Evolutionary conservation across 1,284 basidiomycete genomes (phyloP), one percentile per base, ranked within the genome.

Genomic region (Trichosporon coremiiforme): DNA sequence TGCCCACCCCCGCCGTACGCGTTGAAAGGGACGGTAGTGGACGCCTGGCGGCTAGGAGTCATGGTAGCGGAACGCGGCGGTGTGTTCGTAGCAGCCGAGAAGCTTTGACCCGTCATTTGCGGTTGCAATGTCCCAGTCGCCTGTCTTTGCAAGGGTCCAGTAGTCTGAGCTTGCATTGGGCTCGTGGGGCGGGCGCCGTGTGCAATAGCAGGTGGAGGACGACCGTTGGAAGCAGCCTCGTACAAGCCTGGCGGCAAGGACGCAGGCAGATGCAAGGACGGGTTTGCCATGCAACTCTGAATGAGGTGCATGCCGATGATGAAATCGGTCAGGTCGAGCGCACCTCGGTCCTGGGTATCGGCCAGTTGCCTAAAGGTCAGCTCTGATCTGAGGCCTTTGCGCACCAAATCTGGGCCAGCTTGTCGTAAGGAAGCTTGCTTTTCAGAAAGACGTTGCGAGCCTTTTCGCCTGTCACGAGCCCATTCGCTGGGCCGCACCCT

Each of bases 281-380:
- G 87, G 67, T 90, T 89, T 65, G 91, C 89, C 95, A 99, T 98
- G 65, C 88, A 87, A 55, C 89, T 90, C 83, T 98, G 95, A 75
- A 98, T 96, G 78, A 83, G 81, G 81, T 92, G 93, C 97, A 99
- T 98, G 66, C 93, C 97, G 78, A 99, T 90, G 74, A 92, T 91
- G 80, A 99, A 99, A 84, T 99, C 97, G 57, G 91, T 88, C 25
- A 90, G 86, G 80, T 99, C 97, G 71, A 99, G 89, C 2, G 88
- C 86, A 53, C 97, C 97, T 71, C 97, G 89, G 75, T 92, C 89
- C 82, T 95, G 93, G 0, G 95, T 96, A 83, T 99, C 97, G 20
- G 96, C 93, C 41, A 99, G 88, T 75, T 89, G 91, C 94, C 94
- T 95, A 76, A 0, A 65, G 22, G 38, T 66, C n/a, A 71, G 69